These are phyloP conservation scores for Solanum pennellii DNA, from an alignment of 257 asterid species.

Conservation along the genomic window DNA sequence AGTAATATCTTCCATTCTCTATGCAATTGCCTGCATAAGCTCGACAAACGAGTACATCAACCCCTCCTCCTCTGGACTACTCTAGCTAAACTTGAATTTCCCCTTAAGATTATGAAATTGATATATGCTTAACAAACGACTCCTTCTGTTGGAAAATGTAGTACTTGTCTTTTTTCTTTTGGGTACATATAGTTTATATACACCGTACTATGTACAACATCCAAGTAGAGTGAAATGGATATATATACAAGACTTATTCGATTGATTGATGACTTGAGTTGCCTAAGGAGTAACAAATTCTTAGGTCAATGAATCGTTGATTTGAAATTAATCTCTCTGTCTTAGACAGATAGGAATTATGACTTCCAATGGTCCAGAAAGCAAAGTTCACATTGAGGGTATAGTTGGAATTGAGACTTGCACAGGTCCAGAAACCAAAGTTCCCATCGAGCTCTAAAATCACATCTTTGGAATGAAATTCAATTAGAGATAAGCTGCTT, in stretches of 20 bases:
- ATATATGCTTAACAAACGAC: not conserved
- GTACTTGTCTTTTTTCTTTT: too few relatives aligned
- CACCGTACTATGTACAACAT: too few relatives aligned
- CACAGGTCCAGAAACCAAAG: not conserved
- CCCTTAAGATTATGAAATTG: not conserved
- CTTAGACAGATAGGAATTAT: not conserved
- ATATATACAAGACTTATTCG: too few relatives aligned
- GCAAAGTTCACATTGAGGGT: not conserved
- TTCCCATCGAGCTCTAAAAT: not conserved
- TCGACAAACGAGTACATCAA: not conserved
- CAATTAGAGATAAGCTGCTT: too few relatives aligned
- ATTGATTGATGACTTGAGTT: not conserved
- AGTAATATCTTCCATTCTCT: not conserved
- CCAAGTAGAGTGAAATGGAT: too few relatives aligned
- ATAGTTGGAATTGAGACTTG: not conserved
- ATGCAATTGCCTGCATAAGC: not conserved
- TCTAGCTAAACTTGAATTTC: not conserved
- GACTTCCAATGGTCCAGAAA: not conserved
- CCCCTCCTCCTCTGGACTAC: not conserved
- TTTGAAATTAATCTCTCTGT: not conserved
- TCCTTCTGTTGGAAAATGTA: not conserved
- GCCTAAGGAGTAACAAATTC: not conserved
- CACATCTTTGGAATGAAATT: not conserved
- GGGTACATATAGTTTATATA: too few relatives aligned
- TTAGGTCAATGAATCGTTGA: not conserved